Evolutionary conservation across 2,329 filamentous ascomycete genomes (phyloP).

Genomic region (Fusarium beomiforme): DNA sequence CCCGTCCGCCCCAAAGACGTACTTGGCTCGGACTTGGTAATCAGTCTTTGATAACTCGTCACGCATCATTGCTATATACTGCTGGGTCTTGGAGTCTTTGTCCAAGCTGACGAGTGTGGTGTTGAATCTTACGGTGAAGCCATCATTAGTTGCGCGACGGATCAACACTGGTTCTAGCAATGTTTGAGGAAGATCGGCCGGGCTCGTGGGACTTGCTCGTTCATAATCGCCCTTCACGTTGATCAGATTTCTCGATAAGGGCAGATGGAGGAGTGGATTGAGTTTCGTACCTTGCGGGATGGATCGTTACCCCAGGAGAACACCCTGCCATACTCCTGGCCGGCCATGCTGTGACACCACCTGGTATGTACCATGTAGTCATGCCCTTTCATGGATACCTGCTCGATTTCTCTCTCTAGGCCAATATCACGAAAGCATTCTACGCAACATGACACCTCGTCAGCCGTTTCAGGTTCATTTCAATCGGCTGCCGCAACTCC

Average conservation of each 20-base stretch:
- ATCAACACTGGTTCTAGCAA: neutral
- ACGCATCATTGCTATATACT: neutral
- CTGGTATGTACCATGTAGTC: neutral
- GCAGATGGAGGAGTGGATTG: too few relatives aligned
- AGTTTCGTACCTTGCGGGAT: neutral
- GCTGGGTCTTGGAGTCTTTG: too few relatives aligned
- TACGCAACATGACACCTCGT: too few relatives aligned
- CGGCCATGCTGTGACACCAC: neutral
- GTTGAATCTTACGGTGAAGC: neutral
- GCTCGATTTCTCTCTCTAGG: neutral
- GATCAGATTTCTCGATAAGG: too few relatives aligned
- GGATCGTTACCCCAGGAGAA: neutral
- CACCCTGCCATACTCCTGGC: neutral
- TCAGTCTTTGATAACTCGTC: neutral
- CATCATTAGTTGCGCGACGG: neutral
- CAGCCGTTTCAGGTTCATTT: too few relatives aligned
- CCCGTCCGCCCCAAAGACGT: neutral
- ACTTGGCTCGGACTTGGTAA: neutral
- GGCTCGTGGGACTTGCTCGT: neutral
- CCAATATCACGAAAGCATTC: neutral
- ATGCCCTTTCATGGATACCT: neutral
- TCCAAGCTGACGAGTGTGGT: neutral
- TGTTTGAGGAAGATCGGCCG: neutral
- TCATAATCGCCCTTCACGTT: neutral
- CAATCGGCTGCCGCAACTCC: too few relatives aligned